Evolutionary conservation across 768 basidiomycete species (phyloP), one percentile per base, ranked within the genome.

Genomic region (Cystobasidium ongulense): DNA sequence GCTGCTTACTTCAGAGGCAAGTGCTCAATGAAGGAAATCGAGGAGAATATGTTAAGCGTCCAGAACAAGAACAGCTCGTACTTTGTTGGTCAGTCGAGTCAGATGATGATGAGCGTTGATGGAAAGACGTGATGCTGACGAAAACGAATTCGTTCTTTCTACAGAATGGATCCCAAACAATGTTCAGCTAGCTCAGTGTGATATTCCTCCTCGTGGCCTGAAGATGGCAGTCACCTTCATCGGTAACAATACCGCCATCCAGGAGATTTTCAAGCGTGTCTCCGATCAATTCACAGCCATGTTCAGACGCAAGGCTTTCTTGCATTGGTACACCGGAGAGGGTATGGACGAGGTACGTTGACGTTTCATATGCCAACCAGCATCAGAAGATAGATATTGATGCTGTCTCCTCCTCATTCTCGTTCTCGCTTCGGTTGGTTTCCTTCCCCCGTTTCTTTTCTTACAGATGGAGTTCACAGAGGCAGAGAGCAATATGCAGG

Each of bases 21-120:
- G 83, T 93, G 98, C 70, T 91, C 93, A n/a, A 97, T 98, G 94
- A 95, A 95, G 84, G 96, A 99, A 81, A 92, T 99, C 72, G 96
- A 99, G 83, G 96, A 98, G 81, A 91, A 95, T 80, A 97, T 98
- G 92, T 90, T 93, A 83, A 90, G 89, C 74, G 81, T 94, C 50
- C 92, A 94, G 80, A 83, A 81, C 57, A 91, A 72, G 76, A 79
- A 79, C 70, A 7, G 63, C n/a, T 72, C 72, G 0, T 78, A 75
- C 75, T 79, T 79, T 38, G 76, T 76, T 70, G 78, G 73, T 74
- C 31, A 23, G 73, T 73, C 8, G 13, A 21, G 18, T 39, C 8
- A 17, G 8, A 39, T 39, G 39, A 39, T 39, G n/a, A n/a, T n/a
- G n/a, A n/a, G n/a, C n/a, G n/a, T 39, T 7, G 39, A 50, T 17